phyloP scores from a whole-genome alignment of 257 asterid species.

The Nicotiana knightiana region DNA sequence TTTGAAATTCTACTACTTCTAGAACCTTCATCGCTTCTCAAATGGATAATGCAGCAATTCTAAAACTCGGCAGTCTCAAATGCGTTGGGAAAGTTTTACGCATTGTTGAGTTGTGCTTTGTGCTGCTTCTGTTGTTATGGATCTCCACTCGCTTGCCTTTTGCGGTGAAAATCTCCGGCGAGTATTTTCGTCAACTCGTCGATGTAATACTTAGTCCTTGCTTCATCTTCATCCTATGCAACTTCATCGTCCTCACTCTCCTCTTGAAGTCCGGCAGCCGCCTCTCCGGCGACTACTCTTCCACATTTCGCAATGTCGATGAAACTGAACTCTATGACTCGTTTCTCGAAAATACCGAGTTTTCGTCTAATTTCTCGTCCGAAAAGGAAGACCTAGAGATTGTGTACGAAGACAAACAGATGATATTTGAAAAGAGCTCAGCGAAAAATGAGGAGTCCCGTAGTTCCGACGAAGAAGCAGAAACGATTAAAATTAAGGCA shows the following conservation, averaged over 20 bases:
- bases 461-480: neutral
- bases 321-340: slow-evolving; percentile 15
- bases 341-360: slow-evolving; percentile 14
- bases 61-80: slow-evolving; percentile 15
- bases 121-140: slow-evolving; percentile 39
- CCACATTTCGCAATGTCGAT: neutral
- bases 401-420: slow-evolving; percentile 44
- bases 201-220: slow-evolving; percentile 40
- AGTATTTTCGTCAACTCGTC: slow-evolving; percentile 41
- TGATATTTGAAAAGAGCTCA: slow-evolving; percentile 21
- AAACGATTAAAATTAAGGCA: neutral
- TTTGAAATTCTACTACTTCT: neutral
- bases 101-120: slow-evolving; percentile 37
- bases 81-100: slow-evolving; percentile 46
- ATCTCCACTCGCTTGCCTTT: slow-evolving; percentile 38
- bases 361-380: neutral
- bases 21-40: neutral
- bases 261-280: slow-evolving; percentile 38
- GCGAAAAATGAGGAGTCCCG: neutral
- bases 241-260: slow-evolving; percentile 52
- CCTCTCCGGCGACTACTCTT: slow-evolving; percentile 5
- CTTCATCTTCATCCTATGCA: slow-evolving; percentile 52
- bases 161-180: slow-evolving; percentile 51
- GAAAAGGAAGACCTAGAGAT: slow-evolving; percentile 23
- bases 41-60: neutral